phyloP scores from a whole-genome alignment of 2,329 filamentous ascomycete species.

The Colletotrichum gigasporum region DNA sequence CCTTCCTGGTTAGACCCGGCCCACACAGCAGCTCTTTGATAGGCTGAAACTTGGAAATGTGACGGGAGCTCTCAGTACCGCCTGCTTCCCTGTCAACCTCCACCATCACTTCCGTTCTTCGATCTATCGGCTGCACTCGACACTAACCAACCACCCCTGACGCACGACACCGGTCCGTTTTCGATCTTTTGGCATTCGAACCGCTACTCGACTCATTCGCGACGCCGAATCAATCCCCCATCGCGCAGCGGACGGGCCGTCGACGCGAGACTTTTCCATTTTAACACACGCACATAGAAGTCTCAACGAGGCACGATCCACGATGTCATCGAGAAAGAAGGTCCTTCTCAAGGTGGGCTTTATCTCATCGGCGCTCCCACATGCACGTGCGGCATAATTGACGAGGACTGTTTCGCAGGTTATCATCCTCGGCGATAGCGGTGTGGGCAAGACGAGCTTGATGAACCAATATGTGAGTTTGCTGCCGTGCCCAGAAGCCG shows the following conservation, averaged over 20 bases:
- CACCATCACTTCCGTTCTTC: constrained; percentile 28
- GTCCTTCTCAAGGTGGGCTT: constrained; percentile 82
- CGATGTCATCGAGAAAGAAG: constrained; percentile 87
- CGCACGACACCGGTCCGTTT: constrained; percentile 26
- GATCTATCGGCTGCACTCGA: constrained; percentile 28
- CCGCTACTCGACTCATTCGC: constrained; percentile 16
- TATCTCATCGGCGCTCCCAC: not conserved
- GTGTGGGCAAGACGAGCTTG: constrained; percentile 98
- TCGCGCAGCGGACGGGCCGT: constrained; percentile 7
- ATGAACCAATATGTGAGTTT: constrained; percentile 99
- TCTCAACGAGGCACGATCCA: constrained; percentile 37
- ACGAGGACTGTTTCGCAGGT: constrained; percentile 67
- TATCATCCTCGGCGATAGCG: constrained; percentile 98
- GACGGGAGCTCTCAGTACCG: constrained; percentile 33
- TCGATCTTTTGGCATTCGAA: constrained; percentile 19
- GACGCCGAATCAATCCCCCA: constrained; percentile 6
- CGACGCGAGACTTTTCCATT: constrained; percentile 2
- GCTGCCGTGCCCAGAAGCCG: not conserved
- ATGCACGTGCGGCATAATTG: constrained; percentile 17
- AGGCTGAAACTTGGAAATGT: constrained; percentile 31
- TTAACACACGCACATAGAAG: not conserved
- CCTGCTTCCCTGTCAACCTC: constrained; percentile 31
- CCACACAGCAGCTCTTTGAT: constrained; percentile 24
- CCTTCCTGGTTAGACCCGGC: constrained; percentile 27
- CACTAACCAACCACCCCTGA: constrained; percentile 32